These are phyloP conservation scores for Tilletia walkeri DNA, from an alignment of 1,284 basidiomycete genomes.

Conservation along the genomic window DNA sequence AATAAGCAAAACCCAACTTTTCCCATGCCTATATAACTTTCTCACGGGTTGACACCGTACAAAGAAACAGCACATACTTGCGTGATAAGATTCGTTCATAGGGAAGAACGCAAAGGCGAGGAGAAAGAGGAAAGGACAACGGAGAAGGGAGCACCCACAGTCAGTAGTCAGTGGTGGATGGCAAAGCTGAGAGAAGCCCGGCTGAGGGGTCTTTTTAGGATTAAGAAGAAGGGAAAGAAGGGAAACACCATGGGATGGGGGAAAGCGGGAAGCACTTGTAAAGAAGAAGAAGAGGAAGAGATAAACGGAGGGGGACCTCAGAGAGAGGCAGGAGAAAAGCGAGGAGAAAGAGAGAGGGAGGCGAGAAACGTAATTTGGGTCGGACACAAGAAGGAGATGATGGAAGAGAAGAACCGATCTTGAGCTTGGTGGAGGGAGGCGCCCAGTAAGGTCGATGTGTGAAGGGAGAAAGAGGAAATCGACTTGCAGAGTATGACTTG, in stretches of 20 bases:
- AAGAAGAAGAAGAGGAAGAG: constrained; percentile 1
- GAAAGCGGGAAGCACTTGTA: not conserved
- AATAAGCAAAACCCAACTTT: too few relatives aligned
- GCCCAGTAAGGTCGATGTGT: not conserved
- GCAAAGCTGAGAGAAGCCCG: too few relatives aligned
- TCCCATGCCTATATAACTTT: too few relatives aligned
- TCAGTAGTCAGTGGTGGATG: too few relatives aligned
- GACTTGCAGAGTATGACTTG: not conserved
- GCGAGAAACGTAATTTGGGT: not conserved
- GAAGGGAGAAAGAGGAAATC: not conserved
- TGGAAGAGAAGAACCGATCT: not conserved
- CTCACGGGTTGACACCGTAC: too few relatives aligned
- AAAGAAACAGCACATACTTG: too few relatives aligned
- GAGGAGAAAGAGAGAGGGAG: not conserved
- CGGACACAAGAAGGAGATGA: not conserved
- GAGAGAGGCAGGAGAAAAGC: constrained; percentile 18
- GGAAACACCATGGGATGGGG: not conserved
- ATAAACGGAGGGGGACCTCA: constrained; percentile 16
- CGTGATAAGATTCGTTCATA: too few relatives aligned
- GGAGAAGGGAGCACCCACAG: too few relatives aligned
- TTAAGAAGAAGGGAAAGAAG: not conserved
- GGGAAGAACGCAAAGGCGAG: too few relatives aligned
- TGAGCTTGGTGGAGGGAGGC: not conserved
- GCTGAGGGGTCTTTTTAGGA: too few relatives aligned
- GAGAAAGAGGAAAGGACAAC: too few relatives aligned